Conservation (phyloP, 2,329 filamentous ascomycete genomes). For the Fusarium sp. region DNA sequence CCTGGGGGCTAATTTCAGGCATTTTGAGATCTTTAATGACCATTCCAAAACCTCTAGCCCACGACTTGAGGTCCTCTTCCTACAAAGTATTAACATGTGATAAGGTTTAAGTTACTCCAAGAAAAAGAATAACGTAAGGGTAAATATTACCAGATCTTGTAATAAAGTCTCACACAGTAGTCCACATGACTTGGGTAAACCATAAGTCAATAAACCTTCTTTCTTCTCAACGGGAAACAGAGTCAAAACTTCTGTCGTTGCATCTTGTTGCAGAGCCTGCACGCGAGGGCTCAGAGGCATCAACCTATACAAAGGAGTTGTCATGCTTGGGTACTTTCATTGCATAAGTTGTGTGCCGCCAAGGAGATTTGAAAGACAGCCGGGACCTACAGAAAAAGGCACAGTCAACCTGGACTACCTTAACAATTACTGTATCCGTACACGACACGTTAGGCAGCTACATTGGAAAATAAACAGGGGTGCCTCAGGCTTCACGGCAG, state of each 20-base stretch:
- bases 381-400: constrained; percentile 19
- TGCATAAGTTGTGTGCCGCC: constrained; percentile 30
- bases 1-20: constrained; percentile 43
- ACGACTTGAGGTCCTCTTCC: constrained; percentile 40
- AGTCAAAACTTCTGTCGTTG: constrained; percentile 43
- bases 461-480: constrained; percentile 12
- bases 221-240: constrained; percentile 42
- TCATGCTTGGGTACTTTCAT: constrained; percentile 39
- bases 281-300: constrained; percentile 38
- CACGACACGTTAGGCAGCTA: constrained; percentile 27
- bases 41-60: constrained; percentile 41
- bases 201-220: constrained; percentile 42
- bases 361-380: constrained; percentile 22
- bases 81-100: constrained; percentile 18
- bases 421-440: constrained; percentile 8
- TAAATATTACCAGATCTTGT: constrained; percentile 37
- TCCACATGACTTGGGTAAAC: constrained; percentile 41
- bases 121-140: constrained; percentile 11
- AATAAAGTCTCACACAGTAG: constrained; percentile 40
- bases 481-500: constrained; percentile 44
- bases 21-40: constrained; percentile 40
- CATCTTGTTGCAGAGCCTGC: constrained; percentile 43
- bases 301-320: constrained; percentile 43
- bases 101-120: background rate
- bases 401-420: constrained; percentile 1